Conservation (phyloP, 1,284 basidiomycete genomes). For the Cutaneotrichosporon dermatis region DNA sequence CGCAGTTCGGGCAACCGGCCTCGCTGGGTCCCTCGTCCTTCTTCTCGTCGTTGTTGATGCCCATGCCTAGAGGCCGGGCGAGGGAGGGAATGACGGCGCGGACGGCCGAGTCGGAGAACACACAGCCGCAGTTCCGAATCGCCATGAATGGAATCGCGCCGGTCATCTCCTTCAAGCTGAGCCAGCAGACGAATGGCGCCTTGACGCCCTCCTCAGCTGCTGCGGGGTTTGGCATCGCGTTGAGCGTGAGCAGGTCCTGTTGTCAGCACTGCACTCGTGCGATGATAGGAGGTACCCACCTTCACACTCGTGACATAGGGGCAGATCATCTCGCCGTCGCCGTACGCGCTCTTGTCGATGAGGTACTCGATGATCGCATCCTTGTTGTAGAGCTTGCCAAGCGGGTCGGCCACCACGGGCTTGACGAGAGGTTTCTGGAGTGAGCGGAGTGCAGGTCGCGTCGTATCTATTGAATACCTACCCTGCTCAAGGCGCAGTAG, state of each 20-base stretch:
- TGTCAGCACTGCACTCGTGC: neutral
- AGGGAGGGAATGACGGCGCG: constrained; percentile 40
- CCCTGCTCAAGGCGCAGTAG: constrained; percentile 88
- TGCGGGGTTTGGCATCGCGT: constrained; percentile 64
- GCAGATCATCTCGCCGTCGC: constrained; percentile 77
- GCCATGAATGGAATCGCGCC: constrained; percentile 83
- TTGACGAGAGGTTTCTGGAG: constrained; percentile 69
- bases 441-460: neutral
- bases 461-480: constrained; percentile 44
- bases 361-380: constrained; percentile 83
- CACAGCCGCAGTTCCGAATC: constrained; percentile 79
- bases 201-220: constrained; percentile 27
- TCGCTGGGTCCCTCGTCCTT: constrained; percentile 5
- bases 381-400: constrained; percentile 92
- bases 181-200: constrained; percentile 76
- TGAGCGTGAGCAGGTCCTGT: constrained; percentile 79
- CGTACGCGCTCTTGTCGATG: constrained; percentile 67
- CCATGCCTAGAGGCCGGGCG: constrained; percentile 23
- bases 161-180: constrained; percentile 89
- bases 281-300: constrained; percentile 61
- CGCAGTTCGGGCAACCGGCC: constrained; percentile 45
- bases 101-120: constrained; percentile 41
- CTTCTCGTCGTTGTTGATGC: constrained; percentile 7
- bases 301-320: constrained; percentile 82
- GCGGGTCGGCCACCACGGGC: constrained; percentile 78